phyloP scores from a whole-genome alignment of 805 yeast genomes.

The Saitoella complicata region DNA sequence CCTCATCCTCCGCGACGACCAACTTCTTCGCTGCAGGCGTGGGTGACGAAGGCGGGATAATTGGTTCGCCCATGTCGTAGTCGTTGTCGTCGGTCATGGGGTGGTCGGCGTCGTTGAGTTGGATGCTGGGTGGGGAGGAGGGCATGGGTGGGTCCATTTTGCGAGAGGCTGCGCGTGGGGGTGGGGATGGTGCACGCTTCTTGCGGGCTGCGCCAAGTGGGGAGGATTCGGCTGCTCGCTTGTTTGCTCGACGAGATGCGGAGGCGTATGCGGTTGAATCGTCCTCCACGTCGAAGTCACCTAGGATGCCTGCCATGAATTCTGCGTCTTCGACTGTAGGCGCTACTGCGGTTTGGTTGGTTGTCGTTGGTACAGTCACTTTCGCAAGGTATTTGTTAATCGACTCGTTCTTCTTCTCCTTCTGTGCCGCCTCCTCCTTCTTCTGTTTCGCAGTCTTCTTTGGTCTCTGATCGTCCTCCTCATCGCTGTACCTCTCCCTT shows the following conservation, averaged over 20 bases:
- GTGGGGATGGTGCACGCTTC: no score
- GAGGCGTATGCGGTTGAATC: no score
- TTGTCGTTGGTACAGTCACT: conserved; percentile 17
- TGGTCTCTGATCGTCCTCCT: conserved; percentile 16
- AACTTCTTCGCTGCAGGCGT: background rate
- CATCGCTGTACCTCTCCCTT: conserved; percentile 26
- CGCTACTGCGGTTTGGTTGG: background rate
- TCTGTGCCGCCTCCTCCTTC: conserved; percentile 13
- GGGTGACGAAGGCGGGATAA: conserved; percentile 2
- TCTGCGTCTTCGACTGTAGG: conserved; percentile 26
- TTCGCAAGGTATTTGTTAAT: conserved; percentile 17
- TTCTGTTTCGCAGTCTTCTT: conserved; percentile 24
- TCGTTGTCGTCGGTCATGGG: conserved; percentile 1
- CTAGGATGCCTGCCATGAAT: conserved; percentile 54
- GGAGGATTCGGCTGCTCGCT: no score
- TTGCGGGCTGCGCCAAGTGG: no score
- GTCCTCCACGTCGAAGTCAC: conserved; percentile 28
- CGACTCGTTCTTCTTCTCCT: conserved; percentile 23
- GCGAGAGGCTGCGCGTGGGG: no score
- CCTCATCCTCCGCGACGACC: conserved; percentile 2
- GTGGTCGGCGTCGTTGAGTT: conserved; percentile 3
- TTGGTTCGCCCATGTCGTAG: background rate
- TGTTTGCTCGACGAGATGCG: no score
- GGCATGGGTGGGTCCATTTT: background rate
- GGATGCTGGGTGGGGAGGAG: conserved; percentile 1